Base-by-base conservation (phyloP, 768 basidiomycete species). In the Russula foetens region DNA sequence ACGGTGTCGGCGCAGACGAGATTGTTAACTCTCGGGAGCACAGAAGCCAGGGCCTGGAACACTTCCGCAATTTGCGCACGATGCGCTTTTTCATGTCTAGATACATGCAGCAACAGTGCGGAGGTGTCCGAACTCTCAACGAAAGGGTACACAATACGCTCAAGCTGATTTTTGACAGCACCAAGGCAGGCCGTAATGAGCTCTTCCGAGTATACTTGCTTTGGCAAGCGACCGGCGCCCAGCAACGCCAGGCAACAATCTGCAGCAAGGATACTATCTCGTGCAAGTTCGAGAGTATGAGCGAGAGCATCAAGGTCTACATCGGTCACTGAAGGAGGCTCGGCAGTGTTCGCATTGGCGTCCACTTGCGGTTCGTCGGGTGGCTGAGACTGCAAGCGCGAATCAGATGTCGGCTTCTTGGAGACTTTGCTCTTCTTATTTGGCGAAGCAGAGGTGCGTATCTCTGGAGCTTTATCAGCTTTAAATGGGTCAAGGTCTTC, bases 181-280 rank as follows among this genome's bases (percentile, higher is more conserved):
- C 74, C 76, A 19, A 98, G 76, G 73, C 93, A 92, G 0, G 81
- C 76, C 0, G 85, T 85, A 63, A 99, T 91, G 12, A 94, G 78
- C 69, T 99, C 97, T 71, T 98, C 93, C 0, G 96, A 97, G 71
- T 96, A 96, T 9, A 92, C 94, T 81, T 94, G 90, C 71, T 96
- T 96, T 2, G 90, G 82, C 57, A 96, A 75, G 24, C 88, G 79
- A 63, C 92, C 90, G 33, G 86, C 85, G 2, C 83, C 82, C 29
- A 98, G 78, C 6, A 97, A 71, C 0, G 86, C 82, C 64, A 96
- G 78, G 62, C 83, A 86, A 65, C 89, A 92, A 69, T 94, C 91
- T 0, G 90, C 90, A 4, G 94, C 92, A 28, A 88, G 67, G 9
- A 92, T 81, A 53, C 88, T 87, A 67, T 92, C 86, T 41, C 81